These are phyloP conservation scores for Epichloe elymi DNA, from an alignment of 2,329 filamentous ascomycete species.

Conservation along the genomic window DNA sequence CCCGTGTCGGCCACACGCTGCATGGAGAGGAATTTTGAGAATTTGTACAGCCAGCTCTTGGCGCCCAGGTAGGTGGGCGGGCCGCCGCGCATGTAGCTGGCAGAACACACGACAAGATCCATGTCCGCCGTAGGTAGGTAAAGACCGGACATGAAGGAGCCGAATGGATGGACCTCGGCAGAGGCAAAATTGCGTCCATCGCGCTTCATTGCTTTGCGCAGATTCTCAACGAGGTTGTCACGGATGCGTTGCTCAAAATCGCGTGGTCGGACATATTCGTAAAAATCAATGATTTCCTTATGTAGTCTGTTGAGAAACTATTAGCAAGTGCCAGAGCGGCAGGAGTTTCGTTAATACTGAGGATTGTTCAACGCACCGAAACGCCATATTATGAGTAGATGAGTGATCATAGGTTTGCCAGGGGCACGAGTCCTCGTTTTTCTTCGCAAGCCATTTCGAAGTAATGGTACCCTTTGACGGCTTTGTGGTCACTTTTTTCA, in stretches of 20 bases:
- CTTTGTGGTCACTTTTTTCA: slow-evolving; percentile 38
- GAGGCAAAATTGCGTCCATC: slow-evolving; percentile 37
- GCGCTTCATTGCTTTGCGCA: slow-evolving; percentile 45
- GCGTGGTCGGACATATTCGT: slow-evolving; percentile 66
- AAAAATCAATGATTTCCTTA: slow-evolving; percentile 83
- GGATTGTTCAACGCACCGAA: slow-evolving; percentile 36
- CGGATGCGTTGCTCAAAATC: slow-evolving; percentile 68
- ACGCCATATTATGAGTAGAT: slow-evolving; percentile 35
- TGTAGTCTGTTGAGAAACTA: slow-evolving; percentile 47
- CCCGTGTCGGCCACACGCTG: slow-evolving; percentile 43
- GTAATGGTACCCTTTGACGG: slow-evolving; percentile 36
- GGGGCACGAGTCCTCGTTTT: slow-evolving; percentile 37
- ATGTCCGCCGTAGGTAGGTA: slow-evolving; percentile 69
- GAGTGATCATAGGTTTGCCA: slow-evolving; percentile 50
- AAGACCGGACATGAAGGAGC: slow-evolving; percentile 82
- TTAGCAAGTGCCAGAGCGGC: background rate
- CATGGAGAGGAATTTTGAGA: slow-evolving; percentile 45
- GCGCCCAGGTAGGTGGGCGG: slow-evolving; percentile 32
- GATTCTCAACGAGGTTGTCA: slow-evolving; percentile 54
- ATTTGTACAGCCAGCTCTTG: slow-evolving; percentile 46
- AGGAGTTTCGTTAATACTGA: background rate
- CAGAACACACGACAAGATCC: slow-evolving; percentile 71
- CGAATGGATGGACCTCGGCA: slow-evolving; percentile 62
- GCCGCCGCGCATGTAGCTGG: slow-evolving; percentile 41
- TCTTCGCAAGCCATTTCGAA: slow-evolving; percentile 35